Base-by-base conservation (phyloP, 257 asterid genomes). In the Nicotiana otophora region DNA sequence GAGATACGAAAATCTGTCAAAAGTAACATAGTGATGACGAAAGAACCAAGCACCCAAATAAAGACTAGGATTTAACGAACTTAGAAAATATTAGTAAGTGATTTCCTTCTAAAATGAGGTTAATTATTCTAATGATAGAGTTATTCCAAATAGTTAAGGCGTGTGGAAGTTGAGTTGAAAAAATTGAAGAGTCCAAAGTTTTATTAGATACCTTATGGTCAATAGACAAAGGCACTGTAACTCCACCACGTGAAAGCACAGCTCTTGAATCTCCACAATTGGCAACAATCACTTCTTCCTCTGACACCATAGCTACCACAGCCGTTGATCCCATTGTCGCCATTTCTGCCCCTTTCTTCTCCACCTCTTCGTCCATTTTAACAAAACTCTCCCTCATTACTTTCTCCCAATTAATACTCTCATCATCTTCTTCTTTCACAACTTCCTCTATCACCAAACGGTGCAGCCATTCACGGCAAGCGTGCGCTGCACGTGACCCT, bases 221-320 rank as follows among this genome's bases (percentile, higher is more conserved):
- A 39, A 80, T 84, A 17, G 97, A 94, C 81, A 94, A 66, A 28
- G 91, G 91, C 8, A 91, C 81, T 77, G 92, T 89, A 1, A 62
- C 89, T 19, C 98, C 95, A 26, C 85, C 91, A 17, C 97, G 92
- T 4, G 85, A 89, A 15, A 94, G 84, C 60, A 94, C 98, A 10
- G 92, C 98, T 85, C 98, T 90, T 0, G 98, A 91, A 84, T 93
- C 98, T 4, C 97, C 98, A 82, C 97, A 94, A 77, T 92, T 90
- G 0, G 96, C 96, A 42, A 92, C 92, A 86, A 94, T 92, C 79
- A 94, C 77, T 86, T 85, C 95, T 58, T 89, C 90, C 83, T 82
- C 89, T 31, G 96, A 96, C 0, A 92, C 91, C 85, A 92, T 91
- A 75, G 93, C 96, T 58, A 94, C 96, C 30, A 90, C 92, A 3